Evolutionary conservation across 1,139 yeast species (phyloP).

Genomic region (Blastobotrys indianensis): DNA sequence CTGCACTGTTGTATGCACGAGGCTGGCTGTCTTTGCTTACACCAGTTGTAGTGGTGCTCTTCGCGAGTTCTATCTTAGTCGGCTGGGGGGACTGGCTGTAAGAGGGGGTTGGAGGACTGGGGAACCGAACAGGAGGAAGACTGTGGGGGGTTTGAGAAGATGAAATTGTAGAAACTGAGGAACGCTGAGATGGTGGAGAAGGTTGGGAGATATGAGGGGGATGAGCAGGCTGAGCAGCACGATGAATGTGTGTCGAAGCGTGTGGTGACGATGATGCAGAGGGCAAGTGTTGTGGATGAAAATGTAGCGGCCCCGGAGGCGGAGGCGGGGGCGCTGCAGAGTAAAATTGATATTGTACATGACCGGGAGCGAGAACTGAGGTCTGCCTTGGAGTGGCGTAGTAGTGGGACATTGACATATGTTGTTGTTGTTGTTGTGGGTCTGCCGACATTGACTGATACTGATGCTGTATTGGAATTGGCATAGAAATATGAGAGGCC

Average conservation of each 20-base stretch:
- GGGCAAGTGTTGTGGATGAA: background rate
- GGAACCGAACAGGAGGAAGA: background rate
- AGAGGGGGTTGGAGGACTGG: conserved; percentile 1
- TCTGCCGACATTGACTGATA: background rate
- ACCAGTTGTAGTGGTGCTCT: background rate
- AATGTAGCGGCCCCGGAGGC: background rate
- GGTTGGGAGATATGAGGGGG: background rate
- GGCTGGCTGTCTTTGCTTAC: background rate
- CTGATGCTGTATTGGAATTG: background rate
- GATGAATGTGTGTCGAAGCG: background rate
- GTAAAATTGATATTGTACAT: background rate
- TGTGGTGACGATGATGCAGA: background rate
- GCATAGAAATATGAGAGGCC: background rate
- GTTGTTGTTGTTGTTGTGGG: background rate
- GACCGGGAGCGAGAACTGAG: background rate
- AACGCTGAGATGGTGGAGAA: background rate
- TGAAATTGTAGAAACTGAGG: background rate
- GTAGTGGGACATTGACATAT: background rate
- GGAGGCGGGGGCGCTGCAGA: background rate
- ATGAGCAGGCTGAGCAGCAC: background rate
- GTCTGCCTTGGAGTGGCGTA: background rate
- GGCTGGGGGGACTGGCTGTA: background rate
- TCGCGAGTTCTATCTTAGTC: background rate
- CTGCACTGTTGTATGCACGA: conserved; percentile 5
- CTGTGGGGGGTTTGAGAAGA: background rate